These are phyloP conservation scores for Lichtheimia hyalospora DNA, from an alignment of 371 early-diverging fungal genomes.

Conservation along the genomic window DNA sequence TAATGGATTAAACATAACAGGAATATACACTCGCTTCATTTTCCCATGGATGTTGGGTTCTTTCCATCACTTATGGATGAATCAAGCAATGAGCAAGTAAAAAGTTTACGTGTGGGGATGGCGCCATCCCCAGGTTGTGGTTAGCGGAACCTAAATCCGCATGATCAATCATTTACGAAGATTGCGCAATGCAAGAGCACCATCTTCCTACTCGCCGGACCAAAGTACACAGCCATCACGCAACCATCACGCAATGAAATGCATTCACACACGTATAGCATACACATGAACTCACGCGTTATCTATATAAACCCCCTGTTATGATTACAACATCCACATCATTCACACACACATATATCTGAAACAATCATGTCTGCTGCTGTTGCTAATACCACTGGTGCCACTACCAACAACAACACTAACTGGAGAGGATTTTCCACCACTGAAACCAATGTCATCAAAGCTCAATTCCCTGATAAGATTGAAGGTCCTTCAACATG, in stretches of 20 bases:
- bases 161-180: neutral
- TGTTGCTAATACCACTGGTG: neutral
- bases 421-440: slow-evolving; percentile 28
- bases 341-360: neutral
- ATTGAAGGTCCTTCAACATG: slow-evolving; percentile 39
- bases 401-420: slow-evolving; percentile 1
- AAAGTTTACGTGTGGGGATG: too few relatives aligned
- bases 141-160: too few relatives aligned
- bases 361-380: slow-evolving; percentile 8
- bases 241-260: slow-evolving; percentile 1
- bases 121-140: too few relatives aligned
- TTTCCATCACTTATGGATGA: too few relatives aligned
- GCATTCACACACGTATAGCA: neutral
- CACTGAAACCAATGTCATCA: slow-evolving; percentile 14
- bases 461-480: slow-evolving; percentile 32
- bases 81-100: too few relatives aligned
- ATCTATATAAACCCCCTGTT: neutral
- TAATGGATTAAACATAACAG: too few relatives aligned
- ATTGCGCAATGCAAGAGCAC: slow-evolving; percentile 6
- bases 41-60: too few relatives aligned
- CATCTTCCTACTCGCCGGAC: too few relatives aligned
- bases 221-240: slow-evolving; percentile 6
- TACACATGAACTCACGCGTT: neutral
- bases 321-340: neutral
- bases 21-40: too few relatives aligned